Evolutionary conservation across 2,329 filamentous ascomycete genomes (phyloP), one percentile per base, ranked within the genome.

Genomic region (Acrodontium crateriforme): DNA sequence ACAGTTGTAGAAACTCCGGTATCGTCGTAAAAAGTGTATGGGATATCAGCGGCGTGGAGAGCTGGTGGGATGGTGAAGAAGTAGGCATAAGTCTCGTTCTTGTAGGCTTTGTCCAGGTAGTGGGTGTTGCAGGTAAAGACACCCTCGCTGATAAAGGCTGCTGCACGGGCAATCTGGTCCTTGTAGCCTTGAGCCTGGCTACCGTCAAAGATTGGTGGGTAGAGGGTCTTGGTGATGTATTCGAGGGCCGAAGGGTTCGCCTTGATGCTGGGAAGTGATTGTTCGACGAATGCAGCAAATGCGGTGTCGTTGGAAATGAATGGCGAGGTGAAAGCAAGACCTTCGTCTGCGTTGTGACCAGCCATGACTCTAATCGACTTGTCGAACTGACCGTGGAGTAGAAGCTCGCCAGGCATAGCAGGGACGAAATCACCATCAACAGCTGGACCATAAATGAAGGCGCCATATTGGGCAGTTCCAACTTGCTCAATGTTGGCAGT

Each of bases 1-100:
- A 38, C 38, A 2, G 32, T 31, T 1, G 35, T 24, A 2, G 36
- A 37, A n/a, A n/a, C n/a, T 10, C 32, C 29, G 5, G 36, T 39
- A 2, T 41, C 42, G 22, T 62, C 58, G 49, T 59, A 72, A 48
- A 63, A 71, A 1, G 63, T 67, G 38, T 67, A 71, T 0, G 55
- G 34, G 3, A 68, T 38, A 37, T 73, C 69, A 27, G 57, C 46
- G 11, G 60, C 65, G 41, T 74, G 69, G 18, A 67, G 51, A 6
- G 56, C 66, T 0, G 67, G 67, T 0, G 61, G 60, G 1, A 68
- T 55, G 13, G 58, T 52, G 41, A 71, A 73, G 14, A 62, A 46
- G 49, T 72, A 71, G 2, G 54, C 53, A 43, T 63, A 65, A 0
- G 63, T 63, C 7, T 55, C 27, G 44, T 65, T 64, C 8, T 44